These are phyloP conservation scores for Scenedesmus sp. DNA, from an alignment of 163 green algal genomes.

Conservation along the genomic window DNA sequence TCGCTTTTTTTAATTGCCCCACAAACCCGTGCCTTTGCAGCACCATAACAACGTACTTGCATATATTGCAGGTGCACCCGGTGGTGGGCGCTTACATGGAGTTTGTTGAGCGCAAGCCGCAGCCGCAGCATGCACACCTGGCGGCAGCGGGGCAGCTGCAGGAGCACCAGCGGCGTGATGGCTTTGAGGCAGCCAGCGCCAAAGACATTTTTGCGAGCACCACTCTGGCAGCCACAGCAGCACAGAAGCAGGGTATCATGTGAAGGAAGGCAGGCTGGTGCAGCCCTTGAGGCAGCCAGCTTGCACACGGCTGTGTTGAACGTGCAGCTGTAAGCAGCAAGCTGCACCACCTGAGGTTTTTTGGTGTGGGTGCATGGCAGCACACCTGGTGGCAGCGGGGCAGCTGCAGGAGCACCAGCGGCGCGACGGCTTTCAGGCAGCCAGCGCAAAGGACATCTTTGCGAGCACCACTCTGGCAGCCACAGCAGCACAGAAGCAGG, in stretches of 20 bases:
- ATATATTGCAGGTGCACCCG: not conserved
- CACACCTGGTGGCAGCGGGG: no score
- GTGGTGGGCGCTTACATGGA: slow-evolving; percentile 86
- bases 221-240: slow-evolving; percentile 23
- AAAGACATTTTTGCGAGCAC: slow-evolving; percentile 92
- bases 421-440: not conserved
- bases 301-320: no score
- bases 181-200: slow-evolving; percentile 88
- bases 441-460: not conserved
- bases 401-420: no score
- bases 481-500: not conserved
- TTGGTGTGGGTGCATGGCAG: no score
- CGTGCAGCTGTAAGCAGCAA: no score
- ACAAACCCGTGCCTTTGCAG: not conserved
- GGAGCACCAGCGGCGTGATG: slow-evolving; percentile 85
- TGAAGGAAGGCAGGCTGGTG: not conserved
- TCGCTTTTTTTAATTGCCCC: no score
- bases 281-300: no score
- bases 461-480: not conserved
- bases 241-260: slow-evolving; percentile 26
- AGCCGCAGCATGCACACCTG: slow-evolving; percentile 77
- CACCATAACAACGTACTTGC: not conserved
- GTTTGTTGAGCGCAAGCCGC: slow-evolving; percentile 85
- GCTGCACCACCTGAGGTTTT: no score
- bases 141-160: slow-evolving; percentile 55